Base-by-base conservation (phyloP, 1,284 basidiomycete genomes). In the Thelephora terrestris region DNA sequence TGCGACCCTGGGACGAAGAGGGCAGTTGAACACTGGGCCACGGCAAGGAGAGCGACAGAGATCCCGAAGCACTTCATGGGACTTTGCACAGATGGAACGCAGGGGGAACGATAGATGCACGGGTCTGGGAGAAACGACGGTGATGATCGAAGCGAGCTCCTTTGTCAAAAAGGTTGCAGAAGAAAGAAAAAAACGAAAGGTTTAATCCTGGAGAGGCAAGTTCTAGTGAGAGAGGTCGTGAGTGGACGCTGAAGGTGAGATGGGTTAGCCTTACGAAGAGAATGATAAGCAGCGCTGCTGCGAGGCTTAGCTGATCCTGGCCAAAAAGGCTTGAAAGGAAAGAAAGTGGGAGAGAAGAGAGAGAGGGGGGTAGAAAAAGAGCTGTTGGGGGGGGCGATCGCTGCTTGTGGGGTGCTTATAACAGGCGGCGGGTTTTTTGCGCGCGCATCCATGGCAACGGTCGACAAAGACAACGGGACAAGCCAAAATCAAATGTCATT, bases 301-400 rank as follows among this genome's bases (percentile, higher is more conserved):
- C 39, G 25, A 32, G 29, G 29, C 29, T 32, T 32, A 32, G 29
- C 29, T 32, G 29, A 32, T 12, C 29, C 29, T 32, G 29, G 29
- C 29, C 29, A 12, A 10, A 32, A 32, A 32, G 29, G 9, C 29
- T 32, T 32, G 29, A 32, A 10, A 14, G 14, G 29, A 12, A 32
- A 46, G 12, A 35, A 29, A 20, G 43, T 49, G 6, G 44, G 35
- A n/a, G 35, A 49, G 7, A 34, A 29, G 42, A 29, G 38, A 32
- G 43, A 40, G 44, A 35, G 37, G 21, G 23, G 27, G 34, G 47
- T 44, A 42, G 36, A 46, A 21, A 25, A 29, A 35, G 43, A 46
- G 44, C 24, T 16, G 23, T 17, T 38, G 24, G 32, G 21, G 27
- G 21, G 34, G 34, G 25, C 24, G 34, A 32, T 32, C 29, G 29